A percentile compares a stretch with the other conserved stretches of the same genome.
Conservation (phyloP, 805 yeast species). For the Jamesozyma spencerorum region DNA sequence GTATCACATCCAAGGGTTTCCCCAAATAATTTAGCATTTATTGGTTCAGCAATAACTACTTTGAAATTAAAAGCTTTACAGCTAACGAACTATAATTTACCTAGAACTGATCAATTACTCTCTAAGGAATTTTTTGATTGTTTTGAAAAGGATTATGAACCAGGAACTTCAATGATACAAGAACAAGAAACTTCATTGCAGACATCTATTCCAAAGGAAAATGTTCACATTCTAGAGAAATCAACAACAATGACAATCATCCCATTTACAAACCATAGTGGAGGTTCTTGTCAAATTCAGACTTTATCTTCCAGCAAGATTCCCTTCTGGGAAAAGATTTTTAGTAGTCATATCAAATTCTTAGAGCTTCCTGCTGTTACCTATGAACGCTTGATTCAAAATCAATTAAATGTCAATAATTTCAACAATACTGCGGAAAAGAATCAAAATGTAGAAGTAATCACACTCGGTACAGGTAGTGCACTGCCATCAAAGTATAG, state of each 20-base stretch:
- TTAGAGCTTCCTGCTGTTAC: slow-evolving; percentile 18
- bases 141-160: slow-evolving; percentile 26
- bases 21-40: slow-evolving; percentile 52
- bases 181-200: slow-evolving; percentile 11
- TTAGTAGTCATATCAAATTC: slow-evolving; percentile 21
- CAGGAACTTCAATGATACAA: slow-evolving; percentile 18
- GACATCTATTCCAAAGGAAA: slow-evolving; percentile 9
- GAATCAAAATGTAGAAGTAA: slow-evolving; percentile 50
- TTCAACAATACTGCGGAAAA: slow-evolving; percentile 25
- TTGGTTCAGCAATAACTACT: slow-evolving; percentile 42
- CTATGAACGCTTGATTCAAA: slow-evolving; percentile 20
- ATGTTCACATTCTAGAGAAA: slow-evolving; percentile 21
- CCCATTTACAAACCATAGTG: slow-evolving; percentile 16
- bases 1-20: slow-evolving; percentile 64
- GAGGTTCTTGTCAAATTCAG: slow-evolving; percentile 1
- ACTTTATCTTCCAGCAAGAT: too few species aligned
- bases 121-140: slow-evolving; percentile 28
- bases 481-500: slow-evolving; percentile 79
- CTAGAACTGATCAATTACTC: slow-evolving; percentile 24
- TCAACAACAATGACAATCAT: slow-evolving; percentile 13
- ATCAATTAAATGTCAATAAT: slow-evolving; percentile 26
- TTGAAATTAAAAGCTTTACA: slow-evolving; percentile 51
- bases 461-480: slow-evolving; percentile 88
- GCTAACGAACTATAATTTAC: slow-evolving; percentile 33
- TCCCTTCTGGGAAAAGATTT: slow-evolving; percentile 23